Conservation (phyloP, 495 filamentous ascomycete genomes). For the Tuber umbilicatum region DNA sequence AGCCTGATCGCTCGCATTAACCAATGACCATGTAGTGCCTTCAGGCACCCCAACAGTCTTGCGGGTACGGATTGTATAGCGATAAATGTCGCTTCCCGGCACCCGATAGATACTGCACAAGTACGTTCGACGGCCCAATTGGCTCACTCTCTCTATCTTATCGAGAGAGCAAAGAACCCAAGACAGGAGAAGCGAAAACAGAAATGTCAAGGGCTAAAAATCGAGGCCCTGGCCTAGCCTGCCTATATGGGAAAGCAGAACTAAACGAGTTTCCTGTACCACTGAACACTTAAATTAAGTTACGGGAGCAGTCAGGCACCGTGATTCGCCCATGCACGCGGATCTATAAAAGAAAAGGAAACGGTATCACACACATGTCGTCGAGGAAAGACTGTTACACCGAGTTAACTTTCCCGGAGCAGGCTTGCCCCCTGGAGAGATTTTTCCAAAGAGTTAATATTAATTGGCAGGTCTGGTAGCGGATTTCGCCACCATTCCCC, state of each 20-base stretch:
- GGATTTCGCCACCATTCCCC: neutral
- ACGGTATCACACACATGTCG: neutral
- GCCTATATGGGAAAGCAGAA: conserved; percentile 3
- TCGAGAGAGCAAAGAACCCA: neutral
- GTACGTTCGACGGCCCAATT: conserved; percentile 6
- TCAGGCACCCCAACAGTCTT: neutral
- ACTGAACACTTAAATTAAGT: conserved; percentile 7
- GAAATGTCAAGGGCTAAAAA: neutral
- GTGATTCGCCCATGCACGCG: neutral
- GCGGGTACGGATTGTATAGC: neutral
- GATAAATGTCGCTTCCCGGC: neutral
- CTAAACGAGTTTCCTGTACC: conserved; percentile 10
- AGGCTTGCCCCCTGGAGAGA: neutral
- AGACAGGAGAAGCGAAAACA: neutral
- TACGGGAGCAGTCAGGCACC: conserved; percentile 4
- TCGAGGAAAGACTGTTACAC: neutral
- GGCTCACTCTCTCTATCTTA: neutral
- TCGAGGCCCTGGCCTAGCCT: neutral
- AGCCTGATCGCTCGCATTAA: neutral
- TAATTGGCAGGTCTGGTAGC: neutral
- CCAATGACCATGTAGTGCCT: neutral
- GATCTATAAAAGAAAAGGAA: conserved; percentile 22
- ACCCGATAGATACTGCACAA: too few relatives aligned
- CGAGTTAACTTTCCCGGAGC: neutral
- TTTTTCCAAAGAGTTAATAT: neutral